Evolutionary conservation across 1,139 yeast species (phyloP).

Genomic region (Debaryomycetaceae sp.): DNA sequence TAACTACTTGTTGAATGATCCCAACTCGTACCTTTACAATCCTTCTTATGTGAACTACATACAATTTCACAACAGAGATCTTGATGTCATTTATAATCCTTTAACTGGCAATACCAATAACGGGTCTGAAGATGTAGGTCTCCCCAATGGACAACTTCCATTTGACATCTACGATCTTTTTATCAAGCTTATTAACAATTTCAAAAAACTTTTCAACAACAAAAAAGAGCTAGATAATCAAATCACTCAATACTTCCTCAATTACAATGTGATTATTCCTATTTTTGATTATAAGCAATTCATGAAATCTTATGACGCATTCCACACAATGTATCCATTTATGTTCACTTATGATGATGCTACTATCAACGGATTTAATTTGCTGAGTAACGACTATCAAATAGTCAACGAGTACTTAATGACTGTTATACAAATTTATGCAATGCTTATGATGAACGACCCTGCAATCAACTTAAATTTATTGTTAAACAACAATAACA

Average conservation of each 20-base stretch:
- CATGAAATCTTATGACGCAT: conserved; percentile 55
- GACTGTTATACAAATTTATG: conserved; percentile 43
- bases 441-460: conserved; percentile 47
- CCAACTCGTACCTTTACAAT: conserved; percentile 42
- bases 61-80: conserved; percentile 38
- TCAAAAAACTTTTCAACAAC: conserved; percentile 40
- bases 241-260: conserved; percentile 51
- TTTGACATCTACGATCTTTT: conserved; percentile 44
- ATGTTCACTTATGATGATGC: conserved; percentile 50
- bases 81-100: conserved; percentile 43
- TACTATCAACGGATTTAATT: conserved; percentile 47
- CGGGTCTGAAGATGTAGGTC: conserved; percentile 18
- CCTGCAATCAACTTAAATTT: conserved; percentile 44
- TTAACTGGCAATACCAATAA: conserved; percentile 28
- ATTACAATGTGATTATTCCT: conserved; percentile 57
- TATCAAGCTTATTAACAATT: conserved; percentile 44
- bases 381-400: conserved; percentile 49
- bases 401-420: conserved; percentile 50
- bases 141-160: conserved; percentile 28
- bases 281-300: conserved; percentile 58
- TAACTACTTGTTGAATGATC: conserved; percentile 42
- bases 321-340: conserved; percentile 55
- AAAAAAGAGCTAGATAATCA: conserved; percentile 51
- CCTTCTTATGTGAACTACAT: conserved; percentile 40
- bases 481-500: conserved; percentile 36